Base-by-base conservation (phyloP, 768 basidiomycete species). In the Boletus sp. region DNA sequence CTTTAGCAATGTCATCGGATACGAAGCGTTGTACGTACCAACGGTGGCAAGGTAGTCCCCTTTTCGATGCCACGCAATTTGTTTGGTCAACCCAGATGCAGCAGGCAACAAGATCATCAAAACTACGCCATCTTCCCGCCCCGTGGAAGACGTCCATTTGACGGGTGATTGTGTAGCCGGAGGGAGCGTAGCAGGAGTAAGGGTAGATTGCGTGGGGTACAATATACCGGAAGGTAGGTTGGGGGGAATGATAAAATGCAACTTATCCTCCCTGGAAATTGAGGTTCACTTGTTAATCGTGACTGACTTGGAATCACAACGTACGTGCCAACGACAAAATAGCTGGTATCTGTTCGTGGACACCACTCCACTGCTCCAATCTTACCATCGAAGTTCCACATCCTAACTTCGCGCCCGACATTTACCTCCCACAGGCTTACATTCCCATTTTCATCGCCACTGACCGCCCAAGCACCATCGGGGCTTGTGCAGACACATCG, bases 21-120 rank as follows among this genome's bases (percentile, higher is more conserved):
- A 51, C 5, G 23, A 57, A 47, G n/a, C 33, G 29, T 23, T 42
- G 38, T 23, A 86, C 93, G 72, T 68, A 98, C 96, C 90, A 55
- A 98, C 93, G 46, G 91, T 91, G 43, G 96, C 87, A 60, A 99
- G 77, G 66, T 99, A 99, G 70, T 99, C 97, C 46, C 97, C 97
- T 65, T 86, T 84, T 49, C 89, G 79, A 71, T 99, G 97, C 93
- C 95, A 98, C 35, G 87, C 73, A 10, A 98, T 77, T 66, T 97
- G 92, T 63, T 82, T 88, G 6, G 88, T 82, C 39, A 83, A 63
- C 5, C 89, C 88, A 32, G 90, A 87, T 9, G 79, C 79, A 7
- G 81, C 63, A 5, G 87, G 87, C 40, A 93, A 70, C 39, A 74
- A 75, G 51, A 90, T 68, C 7, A 81, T 83, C 46, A 93, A 72